phyloP scores from a whole-genome alignment of 306 rosid species.

The Fagus sylvatica region DNA sequence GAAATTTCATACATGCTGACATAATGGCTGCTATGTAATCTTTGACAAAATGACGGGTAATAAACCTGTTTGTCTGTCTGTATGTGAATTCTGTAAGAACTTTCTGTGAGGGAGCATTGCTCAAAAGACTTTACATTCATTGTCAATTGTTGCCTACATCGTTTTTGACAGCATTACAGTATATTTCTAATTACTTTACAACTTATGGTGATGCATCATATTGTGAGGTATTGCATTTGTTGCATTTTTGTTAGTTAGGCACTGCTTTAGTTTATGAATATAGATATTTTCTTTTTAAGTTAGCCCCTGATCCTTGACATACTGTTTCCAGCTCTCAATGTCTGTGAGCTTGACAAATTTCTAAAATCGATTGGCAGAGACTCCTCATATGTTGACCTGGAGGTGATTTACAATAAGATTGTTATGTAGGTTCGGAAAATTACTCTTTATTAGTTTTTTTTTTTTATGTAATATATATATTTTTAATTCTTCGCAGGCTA shows the following conservation, averaged over 20 bases:
- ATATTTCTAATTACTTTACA: background rate
- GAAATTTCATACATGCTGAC: background rate
- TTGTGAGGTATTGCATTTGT: background rate
- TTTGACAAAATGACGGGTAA: background rate
- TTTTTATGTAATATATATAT: constrained; percentile 12
- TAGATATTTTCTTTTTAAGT: background rate
- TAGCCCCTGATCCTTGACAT: constrained; percentile 4
- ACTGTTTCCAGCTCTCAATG: constrained; percentile 61
- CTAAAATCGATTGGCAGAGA: constrained; percentile 74
- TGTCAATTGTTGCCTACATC: background rate
- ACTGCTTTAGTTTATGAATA: background rate
- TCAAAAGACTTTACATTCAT: background rate
- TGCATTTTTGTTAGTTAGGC: background rate
- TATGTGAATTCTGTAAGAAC: background rate
- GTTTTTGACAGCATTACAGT: background rate
- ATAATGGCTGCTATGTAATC: background rate
- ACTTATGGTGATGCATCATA: background rate
- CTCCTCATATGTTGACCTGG: constrained; percentile 84
- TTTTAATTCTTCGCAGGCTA: constrained; percentile 56
- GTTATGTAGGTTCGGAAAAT: background rate
- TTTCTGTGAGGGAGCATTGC: constrained; percentile 4
- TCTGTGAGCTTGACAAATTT: constrained; percentile 68
- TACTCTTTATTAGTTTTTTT: constrained; percentile 1
- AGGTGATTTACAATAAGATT: constrained; percentile 51
- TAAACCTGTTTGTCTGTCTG: background rate